Evolutionary conservation across 495 filamentous ascomycete genomes (phyloP).

Genomic region (Aspergillus coremiiformis): DNA sequence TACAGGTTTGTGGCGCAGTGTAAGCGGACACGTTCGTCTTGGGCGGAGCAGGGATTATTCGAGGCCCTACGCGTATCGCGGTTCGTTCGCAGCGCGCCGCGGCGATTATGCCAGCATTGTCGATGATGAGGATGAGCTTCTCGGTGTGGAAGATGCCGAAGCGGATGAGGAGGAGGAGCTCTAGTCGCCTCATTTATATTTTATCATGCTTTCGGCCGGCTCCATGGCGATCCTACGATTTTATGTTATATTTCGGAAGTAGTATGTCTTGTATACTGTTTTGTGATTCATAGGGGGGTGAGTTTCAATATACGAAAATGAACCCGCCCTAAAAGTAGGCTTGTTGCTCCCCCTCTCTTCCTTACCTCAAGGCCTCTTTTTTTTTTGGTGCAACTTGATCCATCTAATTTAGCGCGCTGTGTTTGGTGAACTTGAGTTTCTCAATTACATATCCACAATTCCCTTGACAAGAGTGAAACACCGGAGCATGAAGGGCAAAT

Average conservation of each 20-base stretch:
- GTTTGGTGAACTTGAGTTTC: too few species aligned
- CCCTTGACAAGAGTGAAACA: too few species aligned
- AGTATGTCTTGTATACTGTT: slow-evolving; percentile 8
- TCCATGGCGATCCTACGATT: slow-evolving; percentile 10
- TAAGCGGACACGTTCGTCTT: slow-evolving; percentile 35
- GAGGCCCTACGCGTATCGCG: slow-evolving; percentile 70
- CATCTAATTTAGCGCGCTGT: too few species aligned
- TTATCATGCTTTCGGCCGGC: slow-evolving; percentile 1
- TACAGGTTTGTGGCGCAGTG: slow-evolving; percentile 58
- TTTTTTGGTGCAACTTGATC: too few species aligned
- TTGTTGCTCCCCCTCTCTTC: background rate
- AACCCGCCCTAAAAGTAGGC: background rate
- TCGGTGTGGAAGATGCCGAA: slow-evolving; percentile 78
- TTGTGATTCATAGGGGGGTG: background rate
- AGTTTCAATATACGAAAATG: background rate
- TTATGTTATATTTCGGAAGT: slow-evolving; percentile 27
- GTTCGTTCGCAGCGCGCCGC: slow-evolving; percentile 74
- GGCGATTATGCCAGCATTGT: slow-evolving; percentile 83
- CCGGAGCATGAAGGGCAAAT: too few species aligned
- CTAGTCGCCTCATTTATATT: slow-evolving; percentile 19
- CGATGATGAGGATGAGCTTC: slow-evolving; percentile 85
- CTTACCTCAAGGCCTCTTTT: too few species aligned
- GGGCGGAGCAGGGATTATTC: slow-evolving; percentile 37
- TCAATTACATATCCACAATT: too few species aligned
- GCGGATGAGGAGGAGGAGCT: slow-evolving; percentile 90